Evolutionary conservation across 2,329 filamentous ascomycete genomes (phyloP).

Genomic region (Ophiostoma ips): DNA sequence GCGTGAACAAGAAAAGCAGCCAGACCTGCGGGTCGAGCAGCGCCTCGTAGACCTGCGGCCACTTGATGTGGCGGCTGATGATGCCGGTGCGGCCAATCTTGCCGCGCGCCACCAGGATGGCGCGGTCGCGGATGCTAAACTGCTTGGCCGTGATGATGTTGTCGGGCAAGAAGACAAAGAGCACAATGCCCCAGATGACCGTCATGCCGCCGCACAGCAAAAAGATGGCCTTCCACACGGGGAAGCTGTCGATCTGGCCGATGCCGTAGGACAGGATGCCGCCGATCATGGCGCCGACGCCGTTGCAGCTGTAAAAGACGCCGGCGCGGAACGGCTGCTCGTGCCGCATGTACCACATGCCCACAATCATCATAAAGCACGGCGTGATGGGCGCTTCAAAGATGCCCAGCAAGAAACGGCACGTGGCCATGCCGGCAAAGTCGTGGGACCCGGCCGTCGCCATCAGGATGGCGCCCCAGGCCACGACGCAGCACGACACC

Average conservation of each 20-base stretch:
- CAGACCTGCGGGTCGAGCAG: conserved; percentile 6
- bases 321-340: conserved; percentile 1
- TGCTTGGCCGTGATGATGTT: conserved; percentile 1
- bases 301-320: conserved; percentile 2
- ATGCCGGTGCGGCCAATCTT: conserved; percentile 5
- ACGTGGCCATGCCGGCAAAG: conserved; percentile 39
- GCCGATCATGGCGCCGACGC: not conserved
- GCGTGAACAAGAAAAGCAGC: conserved; percentile 3
- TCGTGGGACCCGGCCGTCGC: conserved; percentile 36
- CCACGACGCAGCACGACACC: conserved; percentile 4
- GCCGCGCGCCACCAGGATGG: conserved; percentile 1
- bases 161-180: conserved; percentile 6
- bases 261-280: conserved; percentile 1
- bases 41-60: conserved; percentile 4
- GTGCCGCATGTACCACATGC: conserved; percentile 30
- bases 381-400: conserved; percentile 45
- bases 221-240: conserved; percentile 18
- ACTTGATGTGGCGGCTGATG: conserved; percentile 4
- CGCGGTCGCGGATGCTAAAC: not conserved
- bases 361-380: conserved; percentile 41
- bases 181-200: conserved; percentile 1
- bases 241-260: conserved; percentile 2
- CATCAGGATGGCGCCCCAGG: conserved; percentile 34
- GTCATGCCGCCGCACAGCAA: conserved; percentile 6
- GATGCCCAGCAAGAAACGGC: conserved; percentile 42